A percentile compares a stretch with the other conserved stretches of the same genome.
These are phyloP conservation scores for Leonotis leonurus DNA, from an alignment of 257 asterid genomes.

Conservation along the genomic window DNA sequence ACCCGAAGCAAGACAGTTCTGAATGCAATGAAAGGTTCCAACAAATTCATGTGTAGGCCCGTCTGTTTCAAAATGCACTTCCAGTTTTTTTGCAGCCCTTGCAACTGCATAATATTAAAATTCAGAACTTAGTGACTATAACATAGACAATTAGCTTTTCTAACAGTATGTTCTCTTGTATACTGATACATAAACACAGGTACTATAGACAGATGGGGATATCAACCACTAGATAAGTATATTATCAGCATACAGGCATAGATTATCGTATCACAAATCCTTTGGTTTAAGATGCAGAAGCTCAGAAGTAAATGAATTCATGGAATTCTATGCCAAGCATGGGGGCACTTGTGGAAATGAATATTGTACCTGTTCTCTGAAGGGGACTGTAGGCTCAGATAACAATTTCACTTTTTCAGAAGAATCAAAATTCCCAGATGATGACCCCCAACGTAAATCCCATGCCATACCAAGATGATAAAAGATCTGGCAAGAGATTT, in stretches of 20 bases:
- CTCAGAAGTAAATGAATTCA: not conserved
- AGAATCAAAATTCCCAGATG: constrained; percentile 32
- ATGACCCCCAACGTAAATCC: constrained; percentile 69
- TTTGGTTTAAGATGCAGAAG: not conserved
- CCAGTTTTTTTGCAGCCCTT: constrained; percentile 67
- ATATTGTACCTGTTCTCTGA: constrained; percentile 52
- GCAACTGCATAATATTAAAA: constrained; percentile 43
- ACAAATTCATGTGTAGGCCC: constrained; percentile 83
- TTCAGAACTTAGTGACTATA: constrained; percentile 19
- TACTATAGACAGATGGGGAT: constrained; percentile 6
- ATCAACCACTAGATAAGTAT: not conserved
- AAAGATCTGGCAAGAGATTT: constrained; percentile 54
- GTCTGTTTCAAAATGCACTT: constrained; percentile 59
- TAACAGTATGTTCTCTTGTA: not conserved
- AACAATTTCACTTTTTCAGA: constrained; percentile 33
- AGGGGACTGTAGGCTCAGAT: constrained; percentile 55
- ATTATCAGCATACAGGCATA: not conserved
- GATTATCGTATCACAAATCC: not conserved
- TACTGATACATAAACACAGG: not conserved
- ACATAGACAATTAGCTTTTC: not conserved
- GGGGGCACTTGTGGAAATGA: constrained; percentile 11
- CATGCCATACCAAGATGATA: constrained; percentile 94
- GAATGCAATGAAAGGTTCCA: constrained; percentile 94
- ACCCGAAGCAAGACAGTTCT: constrained; percentile 76
- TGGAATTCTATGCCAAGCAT: constrained; percentile 1